Evolutionary conservation across 331 rosid genomes (phyloP).

Genomic region (Acacia pycnantha): DNA sequence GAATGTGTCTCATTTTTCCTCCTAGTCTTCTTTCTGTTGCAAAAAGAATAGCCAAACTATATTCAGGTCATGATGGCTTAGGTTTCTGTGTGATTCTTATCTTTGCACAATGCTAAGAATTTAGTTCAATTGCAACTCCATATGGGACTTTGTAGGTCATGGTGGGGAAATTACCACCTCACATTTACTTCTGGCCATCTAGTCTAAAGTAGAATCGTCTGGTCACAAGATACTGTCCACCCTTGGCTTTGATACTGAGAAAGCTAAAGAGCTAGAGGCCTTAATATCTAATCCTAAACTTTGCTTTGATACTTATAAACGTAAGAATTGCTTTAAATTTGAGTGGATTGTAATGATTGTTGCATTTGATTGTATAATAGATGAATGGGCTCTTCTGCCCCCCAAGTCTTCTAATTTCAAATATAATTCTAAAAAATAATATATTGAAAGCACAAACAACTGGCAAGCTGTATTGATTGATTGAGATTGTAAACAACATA

Average conservation of each 20-base stretch:
- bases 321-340: conserved; percentile 14
- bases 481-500: no score
- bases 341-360: conserved; percentile 16
- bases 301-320: not conserved
- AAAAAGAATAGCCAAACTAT: conserved; percentile 10
- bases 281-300: conserved; percentile 44
- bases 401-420: not conserved
- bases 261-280: conserved; percentile 62
- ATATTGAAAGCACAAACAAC: not conserved
- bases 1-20: not conserved
- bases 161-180: conserved; percentile 58
- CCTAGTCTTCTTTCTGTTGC: not conserved
- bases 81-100: conserved; percentile 8
- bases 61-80: not conserved
- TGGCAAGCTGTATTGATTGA: no score
- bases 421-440: not conserved
- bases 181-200: conserved; percentile 62
- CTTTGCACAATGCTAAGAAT: not conserved
- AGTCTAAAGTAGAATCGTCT: conserved; percentile 59
- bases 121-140: not conserved
- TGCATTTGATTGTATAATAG: conserved; percentile 32
- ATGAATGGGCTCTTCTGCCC: conserved; percentile 19
- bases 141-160: conserved; percentile 38
- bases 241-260: conserved; percentile 61
- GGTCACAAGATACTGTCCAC: conserved; percentile 57